phyloP scores from a whole-genome alignment of 1,284 basidiomycete genomes.

The Cystobasidium pallidum region DNA sequence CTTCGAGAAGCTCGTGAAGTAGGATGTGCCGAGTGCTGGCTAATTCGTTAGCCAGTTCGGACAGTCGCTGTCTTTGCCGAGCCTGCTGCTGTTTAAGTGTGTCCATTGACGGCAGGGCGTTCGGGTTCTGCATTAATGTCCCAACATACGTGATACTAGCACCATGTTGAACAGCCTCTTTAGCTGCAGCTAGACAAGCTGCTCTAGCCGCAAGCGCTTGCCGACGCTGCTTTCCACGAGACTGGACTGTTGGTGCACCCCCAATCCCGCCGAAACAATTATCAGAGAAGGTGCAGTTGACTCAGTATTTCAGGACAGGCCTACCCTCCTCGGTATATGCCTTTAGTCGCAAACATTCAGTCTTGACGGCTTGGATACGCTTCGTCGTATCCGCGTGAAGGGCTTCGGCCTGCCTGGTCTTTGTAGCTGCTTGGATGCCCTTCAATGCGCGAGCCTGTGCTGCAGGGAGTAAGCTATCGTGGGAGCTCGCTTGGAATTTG shows the following conservation, averaged over 20 bases:
- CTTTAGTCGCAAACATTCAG: not conserved
- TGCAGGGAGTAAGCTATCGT: constrained; percentile 20
- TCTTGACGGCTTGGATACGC: not conserved
- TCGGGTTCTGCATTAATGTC: no score
- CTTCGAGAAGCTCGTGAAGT: constrained; percentile 29
- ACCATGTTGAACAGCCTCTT: not conserved
- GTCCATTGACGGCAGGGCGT: not conserved
- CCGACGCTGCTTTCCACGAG: not conserved
- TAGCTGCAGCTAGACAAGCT: not conserved
- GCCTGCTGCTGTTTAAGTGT: not conserved
- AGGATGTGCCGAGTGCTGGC: constrained; percentile 22
- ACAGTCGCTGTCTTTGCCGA: not conserved
- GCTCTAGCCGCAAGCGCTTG: not conserved
- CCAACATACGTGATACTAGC: no score
- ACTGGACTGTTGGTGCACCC: not conserved
- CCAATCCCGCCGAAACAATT: no score
- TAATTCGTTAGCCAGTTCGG: constrained; percentile 7
- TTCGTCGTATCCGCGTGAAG: not conserved
- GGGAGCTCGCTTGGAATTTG: constrained; percentile 35
- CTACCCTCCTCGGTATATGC: not conserved
- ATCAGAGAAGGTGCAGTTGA: no score
- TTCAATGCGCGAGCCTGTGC: constrained; percentile 21
- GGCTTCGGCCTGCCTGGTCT: constrained; percentile 14
- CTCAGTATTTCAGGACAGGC: no score
- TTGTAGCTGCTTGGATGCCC: constrained; percentile 10